These are phyloP conservation scores for Spergularia azorica DNA, from an alignment of 179 eudicot genomes.

Conservation along the genomic window DNA sequence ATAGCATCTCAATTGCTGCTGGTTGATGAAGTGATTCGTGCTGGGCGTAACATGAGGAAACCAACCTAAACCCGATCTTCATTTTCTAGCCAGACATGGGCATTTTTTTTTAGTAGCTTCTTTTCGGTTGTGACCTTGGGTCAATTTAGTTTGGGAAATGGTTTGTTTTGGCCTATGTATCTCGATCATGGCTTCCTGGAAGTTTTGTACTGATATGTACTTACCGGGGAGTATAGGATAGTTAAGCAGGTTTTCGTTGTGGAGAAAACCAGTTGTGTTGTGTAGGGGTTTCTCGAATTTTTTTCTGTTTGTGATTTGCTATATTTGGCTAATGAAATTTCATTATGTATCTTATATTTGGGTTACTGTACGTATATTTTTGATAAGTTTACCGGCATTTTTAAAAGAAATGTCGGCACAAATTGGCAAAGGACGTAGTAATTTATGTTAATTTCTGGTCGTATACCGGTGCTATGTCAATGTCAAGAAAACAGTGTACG, in stretches of 20 bases:
- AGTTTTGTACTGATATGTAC: background rate
- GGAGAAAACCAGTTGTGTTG: background rate
- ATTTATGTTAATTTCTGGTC: too few relatives aligned
- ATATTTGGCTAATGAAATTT: background rate
- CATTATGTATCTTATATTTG: too few relatives aligned
- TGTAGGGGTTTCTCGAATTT: background rate
- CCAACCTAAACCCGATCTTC: constrained; percentile 42
- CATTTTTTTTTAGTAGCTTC: background rate
- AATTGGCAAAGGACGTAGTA: too few relatives aligned
- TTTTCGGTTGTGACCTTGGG: background rate
- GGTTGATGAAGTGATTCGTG: constrained; percentile 94
- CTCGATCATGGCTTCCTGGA: background rate
- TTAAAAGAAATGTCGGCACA: too few relatives aligned
- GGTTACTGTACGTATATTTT: too few relatives aligned
- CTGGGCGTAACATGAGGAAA: constrained; percentile 95
- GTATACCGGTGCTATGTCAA: too few relatives aligned
- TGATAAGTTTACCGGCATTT: too few relatives aligned
- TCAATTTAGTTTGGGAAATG: constrained; percentile 2
- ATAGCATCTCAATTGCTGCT: constrained; percentile 83
- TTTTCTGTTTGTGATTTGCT: background rate
- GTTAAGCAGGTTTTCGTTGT: background rate
- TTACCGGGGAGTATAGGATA: background rate
- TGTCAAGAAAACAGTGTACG: too few relatives aligned
- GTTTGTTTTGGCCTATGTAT: constrained; percentile 17
- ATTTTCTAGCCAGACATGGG: background rate